These are phyloP conservation scores for Beta macrorhiza DNA, from an alignment of 179 eudicot genomes.

Conservation along the genomic window DNA sequence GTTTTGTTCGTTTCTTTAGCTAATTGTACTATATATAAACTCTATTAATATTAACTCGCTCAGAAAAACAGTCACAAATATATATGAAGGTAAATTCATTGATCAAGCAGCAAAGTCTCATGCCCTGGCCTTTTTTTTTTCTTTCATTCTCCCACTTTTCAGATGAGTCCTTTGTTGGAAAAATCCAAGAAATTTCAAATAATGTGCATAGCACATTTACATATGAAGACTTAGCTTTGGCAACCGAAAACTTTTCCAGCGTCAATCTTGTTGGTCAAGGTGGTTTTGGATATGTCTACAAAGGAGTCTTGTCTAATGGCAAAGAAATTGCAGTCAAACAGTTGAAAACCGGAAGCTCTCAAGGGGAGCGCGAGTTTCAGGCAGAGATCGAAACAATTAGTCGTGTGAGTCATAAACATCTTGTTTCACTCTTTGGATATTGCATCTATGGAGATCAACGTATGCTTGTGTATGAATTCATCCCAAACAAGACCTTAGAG, in stretches of 20 bases:
- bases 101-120: too few relatives aligned
- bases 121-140: too few relatives aligned
- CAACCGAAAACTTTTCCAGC: conserved; percentile 43
- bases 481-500: conserved; percentile 55
- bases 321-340: conserved; percentile 60
- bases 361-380: conserved; percentile 67
- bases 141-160: too few relatives aligned
- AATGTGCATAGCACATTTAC: conserved; percentile 39
- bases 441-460: conserved; percentile 51
- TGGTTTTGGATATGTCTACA: conserved; percentile 64
- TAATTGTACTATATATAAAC: too few relatives aligned
- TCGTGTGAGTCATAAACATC: conserved; percentile 55
- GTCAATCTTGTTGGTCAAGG: conserved; percentile 64
- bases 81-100: too few relatives aligned
- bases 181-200: background rate
- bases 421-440: conserved; percentile 58
- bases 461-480: conserved; percentile 63
- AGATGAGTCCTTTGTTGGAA: background rate
- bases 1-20: too few relatives aligned
- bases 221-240: conserved; percentile 46
- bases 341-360: conserved; percentile 53
- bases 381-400: conserved; percentile 58
- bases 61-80: too few relatives aligned
- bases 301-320: conserved; percentile 49
- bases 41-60: too few relatives aligned